Base-by-base conservation (phyloP, 257 asterid species). In the Gentiana dahurica region DNA sequence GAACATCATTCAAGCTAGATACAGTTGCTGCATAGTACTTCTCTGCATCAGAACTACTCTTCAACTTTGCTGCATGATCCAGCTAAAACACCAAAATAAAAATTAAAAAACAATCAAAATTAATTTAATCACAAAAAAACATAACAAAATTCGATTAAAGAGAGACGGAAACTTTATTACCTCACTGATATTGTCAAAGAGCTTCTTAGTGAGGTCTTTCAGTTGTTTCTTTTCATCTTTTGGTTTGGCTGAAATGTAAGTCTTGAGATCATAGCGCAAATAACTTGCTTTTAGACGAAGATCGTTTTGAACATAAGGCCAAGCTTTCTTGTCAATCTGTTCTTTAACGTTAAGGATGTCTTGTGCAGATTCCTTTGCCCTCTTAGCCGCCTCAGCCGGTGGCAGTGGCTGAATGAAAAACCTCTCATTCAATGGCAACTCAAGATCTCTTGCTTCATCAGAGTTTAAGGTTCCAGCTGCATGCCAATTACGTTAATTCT, bases 261-360 rank as follows among this genome's bases (percentile, higher is more conserved):
- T 88, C 72, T 85, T 87, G 82, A 91, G 95, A 60, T 91, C 97
- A 36, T 15, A 91, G 50, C 97, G 88, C 58, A 92, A 94, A 62
- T 75, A 87, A 4, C 45, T 65, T 2, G 95, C 94, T 76, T 49
- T 83, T 0, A 67, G 59, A 47, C 98, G 97, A 32, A 88, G 95
- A 77, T 88, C 97, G 46, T 71, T 24, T 24, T 24, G 24, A 24
- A 24, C 24, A 24, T 24, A 24, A 24, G 24, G 24, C 24, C 24
- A 24, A 24, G 24, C 24, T 24, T 24, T 24, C 24, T 24, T 24
- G 24, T 24, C 24, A 24, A 24, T 24, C 24, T 79, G 43, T 77
- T 89, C 50, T 70, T 88, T 88, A 48, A 88, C 97, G 0, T 65
- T 75, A 5, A 83, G 34, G 36, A 91, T 91, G 12, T 87, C 97